These are phyloP conservation scores for Zelopaecilomyces penicillatus DNA, from an alignment of 2,329 filamentous ascomycete genomes.

Conservation along the genomic window DNA sequence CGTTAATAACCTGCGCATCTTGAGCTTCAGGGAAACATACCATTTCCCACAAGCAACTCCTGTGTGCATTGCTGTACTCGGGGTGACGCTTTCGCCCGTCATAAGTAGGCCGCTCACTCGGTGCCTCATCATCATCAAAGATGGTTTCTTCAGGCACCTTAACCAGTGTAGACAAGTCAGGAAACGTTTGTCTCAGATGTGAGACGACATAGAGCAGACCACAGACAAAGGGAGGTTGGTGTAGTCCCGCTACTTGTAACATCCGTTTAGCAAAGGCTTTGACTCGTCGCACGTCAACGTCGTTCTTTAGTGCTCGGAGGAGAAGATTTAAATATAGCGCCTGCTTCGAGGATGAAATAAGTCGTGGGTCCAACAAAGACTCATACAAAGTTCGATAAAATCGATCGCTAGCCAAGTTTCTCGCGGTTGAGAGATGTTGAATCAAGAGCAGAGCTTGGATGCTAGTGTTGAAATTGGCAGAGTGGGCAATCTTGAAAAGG, in stretches of 20 bases:
- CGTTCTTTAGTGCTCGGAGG: constrained; percentile 78
- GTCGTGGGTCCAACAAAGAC: constrained; percentile 80
- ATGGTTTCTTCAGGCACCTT: constrained; percentile 67
- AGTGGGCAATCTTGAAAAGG: constrained; percentile 91
- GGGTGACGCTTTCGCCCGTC: constrained; percentile 89
- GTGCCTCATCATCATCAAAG: constrained; percentile 61
- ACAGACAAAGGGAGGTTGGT: constrained; percentile 87
- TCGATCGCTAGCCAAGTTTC: constrained; percentile 75
- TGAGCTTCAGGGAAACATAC: constrained; percentile 34
- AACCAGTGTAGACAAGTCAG: constrained; percentile 68
- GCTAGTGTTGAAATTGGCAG: constrained; percentile 97
- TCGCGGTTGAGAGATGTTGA: constrained; percentile 77
- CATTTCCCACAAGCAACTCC: constrained; percentile 88
- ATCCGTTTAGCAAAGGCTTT: constrained; percentile 95
- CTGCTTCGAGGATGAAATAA: constrained; percentile 88
- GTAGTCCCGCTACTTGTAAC: constrained; percentile 76
- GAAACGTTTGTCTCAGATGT: constrained; percentile 72
- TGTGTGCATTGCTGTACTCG: constrained; percentile 85
- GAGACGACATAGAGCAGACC: constrained; percentile 84
- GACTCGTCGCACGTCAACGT: constrained; percentile 82
- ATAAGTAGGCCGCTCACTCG: constrained; percentile 43
- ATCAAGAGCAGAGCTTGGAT: constrained; percentile 93
- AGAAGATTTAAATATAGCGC: constrained; percentile 89
- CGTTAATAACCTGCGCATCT: constrained; percentile 12
- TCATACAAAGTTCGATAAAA: constrained; percentile 97